A percentile compares a stretch with the other conserved stretches of the same genome.
Conservation (phyloP, 2,329 filamentous ascomycete species). For the Davidsoniella neocaledoniae region DNA sequence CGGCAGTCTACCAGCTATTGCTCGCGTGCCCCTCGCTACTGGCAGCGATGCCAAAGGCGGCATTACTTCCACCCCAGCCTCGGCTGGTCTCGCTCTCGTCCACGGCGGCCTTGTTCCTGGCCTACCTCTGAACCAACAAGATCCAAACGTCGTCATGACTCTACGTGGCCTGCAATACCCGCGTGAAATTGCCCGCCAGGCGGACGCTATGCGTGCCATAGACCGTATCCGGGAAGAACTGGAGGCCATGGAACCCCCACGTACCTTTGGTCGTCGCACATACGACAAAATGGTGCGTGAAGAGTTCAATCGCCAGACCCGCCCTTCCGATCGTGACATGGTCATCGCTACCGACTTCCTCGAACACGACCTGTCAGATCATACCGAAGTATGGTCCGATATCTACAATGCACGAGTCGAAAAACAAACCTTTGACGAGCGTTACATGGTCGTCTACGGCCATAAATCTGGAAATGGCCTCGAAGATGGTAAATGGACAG, state of each 20-base stretch:
- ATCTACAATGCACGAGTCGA: slow-evolving; percentile 38
- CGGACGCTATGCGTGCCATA: slow-evolving; percentile 16
- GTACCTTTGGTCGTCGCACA: slow-evolving; percentile 7
- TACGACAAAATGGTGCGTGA: slow-evolving; percentile 11
- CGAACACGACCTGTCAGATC: slow-evolving; percentile 30
- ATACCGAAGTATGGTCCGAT: slow-evolving; percentile 51
- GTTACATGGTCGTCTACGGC: slow-evolving; percentile 65
- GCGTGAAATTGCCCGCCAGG: slow-evolving; percentile 22
- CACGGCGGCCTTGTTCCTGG: slow-evolving; percentile 76
- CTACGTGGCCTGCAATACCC: slow-evolving; percentile 64
- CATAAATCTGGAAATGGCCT: slow-evolving; percentile 67
- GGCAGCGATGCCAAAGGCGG: slow-evolving; percentile 22
- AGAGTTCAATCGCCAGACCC: slow-evolving; percentile 6
- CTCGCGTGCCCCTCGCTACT: slow-evolving; percentile 31
- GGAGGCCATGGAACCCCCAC: background rate
- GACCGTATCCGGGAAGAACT: slow-evolving; percentile 13
- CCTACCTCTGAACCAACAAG: slow-evolving; percentile 48
- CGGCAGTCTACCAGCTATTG: slow-evolving; percentile 55
- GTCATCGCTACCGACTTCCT: slow-evolving; percentile 25
- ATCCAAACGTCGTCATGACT: slow-evolving; percentile 76
- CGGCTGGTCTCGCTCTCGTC: slow-evolving; percentile 43
- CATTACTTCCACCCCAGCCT: slow-evolving; percentile 28
- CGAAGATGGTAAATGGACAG: slow-evolving; percentile 44
- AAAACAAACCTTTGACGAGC: slow-evolving; percentile 18
- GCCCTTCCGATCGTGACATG: slow-evolving; percentile 18